A percentile compares a stretch with the other conserved stretches of the same genome.
Conservation (phyloP, 2,329 filamentous ascomycete genomes). For the Cladophialophora chaetospira region DNA sequence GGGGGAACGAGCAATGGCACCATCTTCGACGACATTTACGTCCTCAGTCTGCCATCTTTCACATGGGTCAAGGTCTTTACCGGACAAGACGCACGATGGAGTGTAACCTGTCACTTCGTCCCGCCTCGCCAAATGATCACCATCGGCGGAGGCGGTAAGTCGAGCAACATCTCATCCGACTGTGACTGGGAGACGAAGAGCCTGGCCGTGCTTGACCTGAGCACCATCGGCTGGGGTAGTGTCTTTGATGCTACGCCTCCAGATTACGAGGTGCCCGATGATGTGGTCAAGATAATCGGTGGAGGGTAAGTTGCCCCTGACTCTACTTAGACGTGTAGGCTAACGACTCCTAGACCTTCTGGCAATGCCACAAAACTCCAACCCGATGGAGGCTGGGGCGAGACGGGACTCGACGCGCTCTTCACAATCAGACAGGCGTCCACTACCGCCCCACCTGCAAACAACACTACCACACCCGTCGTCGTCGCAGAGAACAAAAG, state of each 20-base stretch:
- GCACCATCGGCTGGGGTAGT: conserved; percentile 37
- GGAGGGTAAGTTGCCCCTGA: conserved; percentile 27
- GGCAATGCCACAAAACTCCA: conserved; percentile 28
- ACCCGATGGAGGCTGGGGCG: conserved; percentile 26
- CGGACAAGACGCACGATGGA: conserved; percentile 42
- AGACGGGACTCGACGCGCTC: conserved; percentile 25
- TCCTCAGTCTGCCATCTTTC: conserved; percentile 51
- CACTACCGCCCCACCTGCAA: conserved; percentile 1
- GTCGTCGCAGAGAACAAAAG: background rate
- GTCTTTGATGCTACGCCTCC: conserved; percentile 34
- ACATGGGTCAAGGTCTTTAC: conserved; percentile 46
- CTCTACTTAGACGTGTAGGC: background rate
- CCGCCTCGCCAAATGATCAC: conserved; percentile 46
- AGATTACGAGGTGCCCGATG: conserved; percentile 35
- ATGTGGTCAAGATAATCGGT: conserved; percentile 35
- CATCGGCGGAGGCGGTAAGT: conserved; percentile 39
- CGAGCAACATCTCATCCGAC: conserved; percentile 26
- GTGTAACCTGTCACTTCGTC: conserved; percentile 47
- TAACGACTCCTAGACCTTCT: conserved; percentile 12
- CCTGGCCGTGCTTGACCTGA: conserved; percentile 40
- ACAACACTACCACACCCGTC: background rate
- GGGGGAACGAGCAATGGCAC: conserved; percentile 47
- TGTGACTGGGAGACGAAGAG: conserved; percentile 40
- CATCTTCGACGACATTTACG: conserved; percentile 48
- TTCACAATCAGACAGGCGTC: conserved; percentile 19